Evolutionary conservation across 805 yeast species (phyloP).

Genomic region (Groenewaldozyma tartarivorans): DNA sequence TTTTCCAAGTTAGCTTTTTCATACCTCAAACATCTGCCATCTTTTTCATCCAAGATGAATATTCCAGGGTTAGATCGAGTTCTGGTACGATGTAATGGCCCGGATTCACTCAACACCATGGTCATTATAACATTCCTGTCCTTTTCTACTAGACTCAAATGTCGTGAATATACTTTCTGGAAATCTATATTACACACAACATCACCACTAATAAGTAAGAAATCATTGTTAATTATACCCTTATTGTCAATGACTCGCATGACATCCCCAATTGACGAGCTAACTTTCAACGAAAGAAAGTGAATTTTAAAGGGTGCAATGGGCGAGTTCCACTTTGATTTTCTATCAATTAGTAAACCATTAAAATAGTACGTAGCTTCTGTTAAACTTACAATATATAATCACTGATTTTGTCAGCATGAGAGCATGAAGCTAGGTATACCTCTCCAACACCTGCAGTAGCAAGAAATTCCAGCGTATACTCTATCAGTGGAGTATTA

Average conservation of each 20-base stretch:
- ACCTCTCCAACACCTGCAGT: slow-evolving; percentile 86
- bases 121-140: slow-evolving; percentile 93
- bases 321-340: slow-evolving; percentile 30
- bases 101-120: slow-evolving; percentile 82
- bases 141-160: slow-evolving; percentile 52
- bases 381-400: slow-evolving; percentile 47
- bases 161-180: slow-evolving; percentile 60
- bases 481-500: slow-evolving; percentile 87
- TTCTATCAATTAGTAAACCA: slow-evolving; percentile 11
- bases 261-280: slow-evolving; percentile 91
- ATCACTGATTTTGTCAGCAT: slow-evolving; percentile 77
- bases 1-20: slow-evolving; percentile 49
- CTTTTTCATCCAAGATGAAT: slow-evolving; percentile 66
- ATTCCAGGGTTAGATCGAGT: slow-evolving; percentile 74
- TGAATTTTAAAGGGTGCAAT: slow-evolving; percentile 75
- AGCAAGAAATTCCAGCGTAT: slow-evolving; percentile 89
- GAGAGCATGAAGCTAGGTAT: slow-evolving; percentile 79
- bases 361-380: too few relatives aligned
- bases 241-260: slow-evolving; percentile 92
- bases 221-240: slow-evolving; percentile 84
- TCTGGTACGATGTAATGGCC: slow-evolving; percentile 77
- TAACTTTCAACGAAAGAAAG: slow-evolving; percentile 75
- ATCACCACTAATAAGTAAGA: slow-evolving; percentile 84
- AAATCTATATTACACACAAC: slow-evolving; percentile 89
- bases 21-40: slow-evolving; percentile 73